These are phyloP conservation scores for Olyra latifolia DNA, from an alignment of 176 grass and related monocot species.

Conservation along the genomic window DNA sequence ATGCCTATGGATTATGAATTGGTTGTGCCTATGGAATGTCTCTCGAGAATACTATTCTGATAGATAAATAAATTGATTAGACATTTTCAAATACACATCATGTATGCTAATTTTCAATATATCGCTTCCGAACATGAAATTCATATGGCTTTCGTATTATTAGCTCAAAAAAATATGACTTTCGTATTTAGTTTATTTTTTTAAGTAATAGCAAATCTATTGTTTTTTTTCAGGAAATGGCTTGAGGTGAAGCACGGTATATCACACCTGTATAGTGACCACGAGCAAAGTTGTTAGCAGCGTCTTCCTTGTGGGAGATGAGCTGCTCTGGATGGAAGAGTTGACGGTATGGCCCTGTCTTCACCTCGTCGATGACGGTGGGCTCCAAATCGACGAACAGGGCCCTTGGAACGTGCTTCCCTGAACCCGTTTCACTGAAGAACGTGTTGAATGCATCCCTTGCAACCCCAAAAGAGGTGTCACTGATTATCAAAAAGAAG, in stretches of 20 bases:
- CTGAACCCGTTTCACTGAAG: slow-evolving; percentile 76
- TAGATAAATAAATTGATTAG: background rate
- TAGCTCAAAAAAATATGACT: background rate
- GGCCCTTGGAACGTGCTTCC: slow-evolving; percentile 77
- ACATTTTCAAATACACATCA: background rate
- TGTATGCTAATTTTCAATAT: background rate
- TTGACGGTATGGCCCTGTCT: slow-evolving; percentile 60
- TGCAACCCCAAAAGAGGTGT: slow-evolving; percentile 52
- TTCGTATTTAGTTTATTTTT: background rate
- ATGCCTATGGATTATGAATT: too few relatives aligned
- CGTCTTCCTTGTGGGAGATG: slow-evolving; percentile 83
- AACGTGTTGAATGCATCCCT: slow-evolving; percentile 89
- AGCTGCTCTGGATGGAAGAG: slow-evolving; percentile 86
- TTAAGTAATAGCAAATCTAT: background rate
- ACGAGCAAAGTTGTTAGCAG: slow-evolving; percentile 79
- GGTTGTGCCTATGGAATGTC: background rate
- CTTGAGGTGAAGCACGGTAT: background rate
- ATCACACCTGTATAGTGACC: slow-evolving; percentile 74
- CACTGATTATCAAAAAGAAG: slow-evolving; percentile 26
- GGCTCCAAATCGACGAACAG: slow-evolving; percentile 78
- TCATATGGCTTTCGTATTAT: background rate
- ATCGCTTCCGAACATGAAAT: background rate
- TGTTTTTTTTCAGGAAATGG: background rate
- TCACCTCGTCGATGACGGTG: slow-evolving; percentile 73
- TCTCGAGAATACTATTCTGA: slow-evolving; percentile 16